These are phyloP conservation scores for Suillus subluteus DNA, from an alignment of 768 basidiomycete genomes.

Conservation along the genomic window DNA sequence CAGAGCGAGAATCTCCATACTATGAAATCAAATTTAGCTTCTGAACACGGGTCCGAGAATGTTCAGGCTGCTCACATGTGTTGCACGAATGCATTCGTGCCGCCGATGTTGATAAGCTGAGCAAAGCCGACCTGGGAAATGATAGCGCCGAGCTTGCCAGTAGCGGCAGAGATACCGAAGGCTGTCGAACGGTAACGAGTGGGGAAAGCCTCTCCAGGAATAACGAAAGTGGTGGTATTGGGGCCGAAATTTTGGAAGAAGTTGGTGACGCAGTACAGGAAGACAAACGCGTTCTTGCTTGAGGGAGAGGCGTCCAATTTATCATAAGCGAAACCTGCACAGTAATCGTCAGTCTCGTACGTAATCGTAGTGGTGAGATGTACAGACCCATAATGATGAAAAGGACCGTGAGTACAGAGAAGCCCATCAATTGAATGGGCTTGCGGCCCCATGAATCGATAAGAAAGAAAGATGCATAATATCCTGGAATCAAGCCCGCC, in stretches of 20 bases:
- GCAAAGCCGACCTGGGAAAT: constrained; percentile 79
- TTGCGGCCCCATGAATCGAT: constrained; percentile 84
- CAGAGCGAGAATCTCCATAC: constrained; percentile 79
- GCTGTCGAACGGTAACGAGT: constrained; percentile 87
- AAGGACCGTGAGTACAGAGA: constrained; percentile 63
- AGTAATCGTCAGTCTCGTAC: constrained; percentile 11
- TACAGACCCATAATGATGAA: constrained; percentile 71
- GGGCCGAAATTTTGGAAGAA: constrained; percentile 93
- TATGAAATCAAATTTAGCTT: constrained; percentile 27
- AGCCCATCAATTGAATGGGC: constrained; percentile 82
- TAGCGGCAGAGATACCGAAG: constrained; percentile 83
- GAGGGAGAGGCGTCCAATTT: constrained; percentile 48
- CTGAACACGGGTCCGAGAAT: constrained; percentile 1
- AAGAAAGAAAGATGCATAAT: constrained; percentile 57
- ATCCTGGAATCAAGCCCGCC: constrained; percentile 84
- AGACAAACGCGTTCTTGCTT: constrained; percentile 66
- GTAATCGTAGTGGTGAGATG: background rate
- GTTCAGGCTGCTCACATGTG: constrained; percentile 59
- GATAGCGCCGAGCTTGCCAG: constrained; percentile 84
- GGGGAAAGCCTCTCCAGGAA: constrained; percentile 85
- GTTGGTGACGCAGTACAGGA: constrained; percentile 85
- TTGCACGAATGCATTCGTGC: constrained; percentile 58
- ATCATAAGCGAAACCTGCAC: constrained; percentile 67
- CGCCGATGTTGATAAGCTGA: constrained; percentile 69
- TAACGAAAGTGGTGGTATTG: constrained; percentile 78